phyloP scores from a whole-genome alignment of 2,329 filamentous ascomycete species.

The Verticillium longisporum region DNA sequence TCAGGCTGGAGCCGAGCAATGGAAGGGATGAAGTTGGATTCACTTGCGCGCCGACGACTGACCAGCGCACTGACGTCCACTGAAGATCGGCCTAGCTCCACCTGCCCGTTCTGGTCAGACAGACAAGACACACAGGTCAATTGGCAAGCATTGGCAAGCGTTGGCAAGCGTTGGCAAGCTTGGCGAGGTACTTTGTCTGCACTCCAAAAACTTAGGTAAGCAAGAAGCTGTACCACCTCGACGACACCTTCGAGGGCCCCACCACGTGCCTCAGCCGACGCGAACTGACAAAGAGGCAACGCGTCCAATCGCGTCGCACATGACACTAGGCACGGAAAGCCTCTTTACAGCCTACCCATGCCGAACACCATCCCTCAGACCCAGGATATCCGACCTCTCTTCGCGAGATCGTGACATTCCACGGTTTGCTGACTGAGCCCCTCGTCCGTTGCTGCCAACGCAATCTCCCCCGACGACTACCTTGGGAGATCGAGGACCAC shows the following conservation, averaged over 20 bases:
- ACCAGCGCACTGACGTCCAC: background rate
- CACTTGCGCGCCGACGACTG: background rate
- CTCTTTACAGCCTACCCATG: background rate
- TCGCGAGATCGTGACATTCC: background rate
- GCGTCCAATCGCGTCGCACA: conserved; percentile 1
- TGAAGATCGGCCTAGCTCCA: background rate
- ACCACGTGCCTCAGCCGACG: background rate
- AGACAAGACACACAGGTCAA: background rate
- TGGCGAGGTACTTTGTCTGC: background rate
- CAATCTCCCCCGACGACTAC: background rate
- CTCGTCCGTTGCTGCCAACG: background rate
- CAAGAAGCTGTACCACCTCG: background rate
- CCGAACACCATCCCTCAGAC: background rate
- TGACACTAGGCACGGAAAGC: background rate
- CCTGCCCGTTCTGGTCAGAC: background rate
- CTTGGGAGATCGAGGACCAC: background rate
- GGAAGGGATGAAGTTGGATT: background rate
- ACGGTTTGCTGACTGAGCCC: background rate
- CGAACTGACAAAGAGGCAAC: background rate
- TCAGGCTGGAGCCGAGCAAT: background rate
- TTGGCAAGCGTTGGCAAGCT: no score
- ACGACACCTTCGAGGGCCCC: background rate
- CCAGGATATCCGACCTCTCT: background rate
- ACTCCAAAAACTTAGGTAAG: no score
- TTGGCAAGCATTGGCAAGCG: no score